phyloP scores from a whole-genome alignment of 345 rosid species.

The Dimocarpus longan region DNA sequence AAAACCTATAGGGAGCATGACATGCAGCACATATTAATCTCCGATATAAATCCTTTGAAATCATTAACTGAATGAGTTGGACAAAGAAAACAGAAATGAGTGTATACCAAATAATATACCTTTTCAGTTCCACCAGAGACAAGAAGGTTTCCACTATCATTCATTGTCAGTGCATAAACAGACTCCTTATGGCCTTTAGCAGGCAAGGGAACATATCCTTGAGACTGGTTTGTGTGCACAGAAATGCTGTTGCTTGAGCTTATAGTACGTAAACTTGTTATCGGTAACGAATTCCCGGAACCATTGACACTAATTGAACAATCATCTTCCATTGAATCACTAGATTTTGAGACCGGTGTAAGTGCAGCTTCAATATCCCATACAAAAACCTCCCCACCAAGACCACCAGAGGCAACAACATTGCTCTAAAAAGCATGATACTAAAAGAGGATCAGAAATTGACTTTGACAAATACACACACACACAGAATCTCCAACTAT shows the following conservation, averaged over 20 bases:
- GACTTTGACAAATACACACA: slow-evolving; percentile 23
- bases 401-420: slow-evolving; percentile 99
- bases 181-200: slow-evolving; percentile 99
- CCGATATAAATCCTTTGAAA: background rate
- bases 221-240: slow-evolving; percentile 64
- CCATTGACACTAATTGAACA: slow-evolving; percentile 68
- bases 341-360: slow-evolving; percentile 71
- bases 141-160: slow-evolving; percentile 83
- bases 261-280: slow-evolving; percentile 76
- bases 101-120: slow-evolving; percentile 43
- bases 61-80: slow-evolving; percentile 8
- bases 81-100: background rate
- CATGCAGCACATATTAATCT: background rate
- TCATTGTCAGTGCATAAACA: slow-evolving; percentile 97
- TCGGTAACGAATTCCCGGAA: slow-evolving; percentile 55
- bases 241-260: slow-evolving; percentile 85
- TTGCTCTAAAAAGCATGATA: slow-evolving; percentile 78
- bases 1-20: slow-evolving; percentile 61
- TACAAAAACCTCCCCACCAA: slow-evolving; percentile 98
- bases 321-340: slow-evolving; percentile 76
- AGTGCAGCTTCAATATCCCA: slow-evolving; percentile 99
- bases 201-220: slow-evolving; percentile 74
- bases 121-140: slow-evolving; percentile 99
- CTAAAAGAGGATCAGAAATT: slow-evolving; percentile 70
- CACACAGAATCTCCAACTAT: slow-evolving; percentile 1